Evolutionary conservation across 1,284 basidiomycete species (phyloP).

Genomic region (Heterobasidion irregulare): DNA sequence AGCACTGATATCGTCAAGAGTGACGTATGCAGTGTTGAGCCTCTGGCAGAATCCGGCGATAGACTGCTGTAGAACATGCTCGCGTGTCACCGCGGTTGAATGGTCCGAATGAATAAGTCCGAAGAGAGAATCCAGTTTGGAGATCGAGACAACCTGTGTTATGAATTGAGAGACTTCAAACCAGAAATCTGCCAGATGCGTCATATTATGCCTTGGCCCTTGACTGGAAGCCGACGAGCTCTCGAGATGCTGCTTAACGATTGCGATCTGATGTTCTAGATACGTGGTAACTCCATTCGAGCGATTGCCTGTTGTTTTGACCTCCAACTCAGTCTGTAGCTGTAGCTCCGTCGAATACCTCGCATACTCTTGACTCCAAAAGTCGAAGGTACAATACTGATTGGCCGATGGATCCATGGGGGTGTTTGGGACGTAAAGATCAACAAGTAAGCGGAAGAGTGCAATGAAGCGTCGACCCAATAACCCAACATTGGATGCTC

Average conservation of each 20-base stretch:
- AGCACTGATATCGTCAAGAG: constrained; percentile 63
- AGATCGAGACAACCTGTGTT: constrained; percentile 37
- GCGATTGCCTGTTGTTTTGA: constrained; percentile 50
- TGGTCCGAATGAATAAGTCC: constrained; percentile 26
- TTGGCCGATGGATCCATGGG: constrained; percentile 85
- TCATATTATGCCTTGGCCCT: constrained; percentile 38
- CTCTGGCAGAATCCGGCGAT: constrained; percentile 57
- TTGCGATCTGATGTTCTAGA: constrained; percentile 32
- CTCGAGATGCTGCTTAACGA: constrained; percentile 17
- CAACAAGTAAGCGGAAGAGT: constrained; percentile 50
- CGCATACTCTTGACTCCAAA: constrained; percentile 39
- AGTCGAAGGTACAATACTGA: constrained; percentile 43
- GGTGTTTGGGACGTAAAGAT: constrained; percentile 79
- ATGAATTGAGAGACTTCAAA: constrained; percentile 72
- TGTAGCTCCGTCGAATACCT: constrained; percentile 44
- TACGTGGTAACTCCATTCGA: constrained; percentile 41
- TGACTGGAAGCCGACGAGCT: constrained; percentile 13
- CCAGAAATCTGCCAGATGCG: constrained; percentile 73
- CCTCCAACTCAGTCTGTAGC: constrained; percentile 54
- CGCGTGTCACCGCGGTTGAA: constrained; percentile 34
- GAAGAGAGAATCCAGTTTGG: constrained; percentile 38
- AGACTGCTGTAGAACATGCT: constrained; percentile 59
- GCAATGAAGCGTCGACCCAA: constrained; percentile 63
- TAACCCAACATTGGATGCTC: not conserved
- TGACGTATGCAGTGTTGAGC: constrained; percentile 44